phyloP scores from a whole-genome alignment of 2,329 filamentous ascomycete species.

The Talaromyces sp. region DNA sequence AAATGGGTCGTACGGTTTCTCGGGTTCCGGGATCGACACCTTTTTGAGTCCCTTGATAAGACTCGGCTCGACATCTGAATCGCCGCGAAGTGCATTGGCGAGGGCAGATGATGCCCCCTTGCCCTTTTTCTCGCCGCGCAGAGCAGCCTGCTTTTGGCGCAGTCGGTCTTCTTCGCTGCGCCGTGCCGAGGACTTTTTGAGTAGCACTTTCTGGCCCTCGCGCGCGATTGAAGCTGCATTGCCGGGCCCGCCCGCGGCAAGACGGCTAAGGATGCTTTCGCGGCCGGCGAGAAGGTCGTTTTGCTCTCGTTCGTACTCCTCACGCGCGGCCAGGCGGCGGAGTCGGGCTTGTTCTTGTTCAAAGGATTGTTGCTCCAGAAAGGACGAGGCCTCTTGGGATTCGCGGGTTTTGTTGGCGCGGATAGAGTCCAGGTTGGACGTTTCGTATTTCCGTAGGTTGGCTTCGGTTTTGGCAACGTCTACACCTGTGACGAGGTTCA shows the following conservation, averaged over 20 bases:
- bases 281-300: constrained; percentile 57
- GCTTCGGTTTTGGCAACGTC: constrained; percentile 60
- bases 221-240: constrained; percentile 52
- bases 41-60: constrained; percentile 76
- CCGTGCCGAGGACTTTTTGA: constrained; percentile 63
- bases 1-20: constrained; percentile 83
- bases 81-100: constrained; percentile 18
- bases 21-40: constrained; percentile 53
- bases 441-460: constrained; percentile 63
- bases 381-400: constrained; percentile 41
- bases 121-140: constrained; percentile 29
- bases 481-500: constrained; percentile 71
- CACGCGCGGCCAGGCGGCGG: constrained; percentile 56
- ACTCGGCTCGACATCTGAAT: constrained; percentile 26
- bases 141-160: constrained; percentile 38
- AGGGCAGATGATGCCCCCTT: constrained; percentile 12
- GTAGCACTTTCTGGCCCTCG: constrained; percentile 54
- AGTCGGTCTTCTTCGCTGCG: constrained; percentile 50
- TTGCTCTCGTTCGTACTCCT: constrained; percentile 67
- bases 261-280: constrained; percentile 63
- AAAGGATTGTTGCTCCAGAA: constrained; percentile 44
- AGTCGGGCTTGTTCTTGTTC: constrained; percentile 63
- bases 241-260: constrained; percentile 57
- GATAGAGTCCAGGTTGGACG: constrained; percentile 60
- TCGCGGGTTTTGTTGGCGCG: constrained; percentile 44